Base-by-base conservation (phyloP, 345 rosid genomes). In the Corymbia maculata region DNA sequence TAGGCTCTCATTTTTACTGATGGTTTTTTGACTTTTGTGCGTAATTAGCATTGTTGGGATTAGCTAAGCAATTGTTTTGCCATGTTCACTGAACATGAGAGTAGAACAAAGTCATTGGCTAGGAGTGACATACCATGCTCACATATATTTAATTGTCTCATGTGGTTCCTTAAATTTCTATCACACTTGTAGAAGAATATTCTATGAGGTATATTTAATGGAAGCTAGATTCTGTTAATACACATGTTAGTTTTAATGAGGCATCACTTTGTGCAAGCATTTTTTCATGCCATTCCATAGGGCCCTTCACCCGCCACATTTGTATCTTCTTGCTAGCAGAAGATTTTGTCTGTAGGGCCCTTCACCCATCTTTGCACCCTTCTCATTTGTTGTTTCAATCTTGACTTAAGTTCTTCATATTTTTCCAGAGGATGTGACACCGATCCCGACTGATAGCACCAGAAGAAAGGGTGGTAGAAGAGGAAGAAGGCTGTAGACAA, bases 381-480 rank as follows among this genome's bases (percentile, higher is more conserved):
- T 59, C n/a, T 9, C 14, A 4, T 59, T 2, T 4, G 28, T 42
- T 2, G 49, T 3, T 36, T 36, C 1, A 8, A 75, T 75, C 28
- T 42, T 19, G 13, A 87, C 28, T 57, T 21, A 82, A 51, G 50
- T 17, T 42, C 51, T 85, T 49, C 44, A 24, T 59, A 28, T 55
- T 87, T 75, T 11, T 75, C 52, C 94, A 94, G 95, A 94, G 95
- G 96, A 94, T 14, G 96, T 92, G 88, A 94, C 96, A 3, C 96
- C 95, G 0, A 94, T 94, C 66, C 96, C 95, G 0, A 93, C 95
- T 0, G 95, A 94, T 88, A 93, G 96, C 90, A 94, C 96, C 51
- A 93, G 95, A 59, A 91, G 95, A 88, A 93, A 94, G 96, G 93
- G 96, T 15, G 96, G 96, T 75, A 92, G 95, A 88, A 93, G 96